These are phyloP conservation scores for Fusarium austroafricanum DNA, from an alignment of 2,329 filamentous ascomycete species.

Conservation along the genomic window DNA sequence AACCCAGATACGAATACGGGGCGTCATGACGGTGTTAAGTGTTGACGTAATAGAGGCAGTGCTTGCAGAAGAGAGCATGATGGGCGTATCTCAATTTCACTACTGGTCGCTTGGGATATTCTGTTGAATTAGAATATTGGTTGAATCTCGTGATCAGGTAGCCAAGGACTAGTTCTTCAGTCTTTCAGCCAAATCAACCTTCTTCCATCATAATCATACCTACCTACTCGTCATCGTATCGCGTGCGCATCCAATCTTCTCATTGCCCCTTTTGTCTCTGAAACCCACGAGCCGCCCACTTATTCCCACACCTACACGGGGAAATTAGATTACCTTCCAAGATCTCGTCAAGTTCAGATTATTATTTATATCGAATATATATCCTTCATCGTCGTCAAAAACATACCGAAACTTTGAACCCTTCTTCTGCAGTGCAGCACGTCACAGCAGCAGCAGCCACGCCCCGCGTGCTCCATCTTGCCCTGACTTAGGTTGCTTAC, in stretches of 20 bases:
- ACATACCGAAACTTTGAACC: constrained; percentile 1
- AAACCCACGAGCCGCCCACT: background rate
- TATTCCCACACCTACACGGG: background rate
- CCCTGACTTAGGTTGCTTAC: constrained; percentile 3
- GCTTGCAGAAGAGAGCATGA: constrained; percentile 17
- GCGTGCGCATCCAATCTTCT: background rate
- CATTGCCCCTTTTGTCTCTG: constrained; percentile 7
- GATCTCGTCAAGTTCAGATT: background rate
- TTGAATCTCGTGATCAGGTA: constrained; percentile 30
- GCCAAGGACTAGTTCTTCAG: background rate
- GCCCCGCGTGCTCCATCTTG: constrained; percentile 16
- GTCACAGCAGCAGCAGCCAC: constrained; percentile 5
- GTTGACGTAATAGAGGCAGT: constrained; percentile 38
- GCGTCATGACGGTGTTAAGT: constrained; percentile 20
- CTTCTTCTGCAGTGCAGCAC: constrained; percentile 9
- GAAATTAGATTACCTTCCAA: background rate
- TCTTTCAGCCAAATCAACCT: background rate
- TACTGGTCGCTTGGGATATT: background rate
- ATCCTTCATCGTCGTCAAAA: background rate
- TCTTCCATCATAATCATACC: background rate
- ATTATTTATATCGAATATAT: background rate
- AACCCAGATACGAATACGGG: constrained; percentile 15
- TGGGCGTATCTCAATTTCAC: constrained; percentile 24
- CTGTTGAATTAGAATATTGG: background rate
- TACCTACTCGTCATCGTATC: background rate